Base-by-base conservation (phyloP, 768 basidiomycete species). In the Lentinus tigrinus region DNA sequence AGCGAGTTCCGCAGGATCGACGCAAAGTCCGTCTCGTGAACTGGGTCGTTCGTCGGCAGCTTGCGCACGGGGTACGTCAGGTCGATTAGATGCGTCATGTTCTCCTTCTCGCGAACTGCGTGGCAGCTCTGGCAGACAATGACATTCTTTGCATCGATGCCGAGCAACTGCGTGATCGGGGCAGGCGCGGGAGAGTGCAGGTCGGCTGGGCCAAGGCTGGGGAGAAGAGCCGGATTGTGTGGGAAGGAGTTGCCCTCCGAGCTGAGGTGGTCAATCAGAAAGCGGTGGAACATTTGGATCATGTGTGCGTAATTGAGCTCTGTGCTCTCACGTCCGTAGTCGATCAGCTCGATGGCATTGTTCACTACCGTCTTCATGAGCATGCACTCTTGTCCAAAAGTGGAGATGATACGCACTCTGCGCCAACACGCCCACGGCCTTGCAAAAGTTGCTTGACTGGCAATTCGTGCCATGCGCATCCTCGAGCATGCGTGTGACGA, bases 381-480 rank as follows among this genome's bases (percentile, higher is more conserved):
- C 7, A 39, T 4, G n/a, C 4, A 2, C 34, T 21, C 13, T 10
- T 13, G 54, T 17, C 38, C 28, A 36, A 24, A 6, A 48, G 39
- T 11, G 19, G 17, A 21, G 26, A 24, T 13, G 34, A 38, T 2
- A 64, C 72, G 50, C 65, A 95, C 95, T 85, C 73, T 95, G 93
- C 6, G 93, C 90, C 31, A 95, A 81, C 3, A 92, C 87, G 17
- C 91, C 88, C 44, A 98, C 91, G 2, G 94, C 90, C 72, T 93
- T 89, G 71, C 95, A 98, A 66, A 98, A 99, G 71, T 99, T 99
- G 71, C 89, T 95, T 5, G 95, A 86, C 71, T 98, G 96, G 67
- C 96, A 98, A 65, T 99, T 98, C 19, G 82, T 91, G 0, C 97
- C 97, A 38, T 79, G 81, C 0, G 97, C 96, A 67, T 98, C 95